phyloP scores from a whole-genome alignment of 108 stramenopile genomes.

The Cyclotella choctawhatcheeana region DNA sequence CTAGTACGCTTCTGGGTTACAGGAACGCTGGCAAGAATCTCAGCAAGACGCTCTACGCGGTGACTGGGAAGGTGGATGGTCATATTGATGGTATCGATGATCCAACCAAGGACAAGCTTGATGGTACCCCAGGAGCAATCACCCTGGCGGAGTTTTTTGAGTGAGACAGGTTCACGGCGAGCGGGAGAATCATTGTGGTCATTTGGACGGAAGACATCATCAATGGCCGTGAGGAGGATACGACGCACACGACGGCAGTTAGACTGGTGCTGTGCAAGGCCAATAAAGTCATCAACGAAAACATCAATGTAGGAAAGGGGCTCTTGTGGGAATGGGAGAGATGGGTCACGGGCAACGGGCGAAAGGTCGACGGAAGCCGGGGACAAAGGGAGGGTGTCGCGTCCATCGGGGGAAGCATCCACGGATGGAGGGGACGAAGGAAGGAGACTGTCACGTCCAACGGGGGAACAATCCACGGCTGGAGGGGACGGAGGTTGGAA shows the following conservation, averaged over 20 bases:
- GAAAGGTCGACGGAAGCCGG: neutral
- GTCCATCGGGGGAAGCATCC: too few relatives aligned
- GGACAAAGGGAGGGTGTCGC: too few relatives aligned
- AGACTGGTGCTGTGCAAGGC: neutral
- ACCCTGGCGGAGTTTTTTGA: conserved; percentile 26
- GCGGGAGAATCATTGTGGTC: neutral
- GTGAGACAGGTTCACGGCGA: conserved; percentile 11
- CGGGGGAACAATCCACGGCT: neutral
- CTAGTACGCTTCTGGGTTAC: neutral
- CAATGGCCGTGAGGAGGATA: conserved; percentile 14
- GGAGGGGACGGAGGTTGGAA: neutral
- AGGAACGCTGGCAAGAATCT: conserved; percentile 6
- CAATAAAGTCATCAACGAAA: conserved; percentile 8
- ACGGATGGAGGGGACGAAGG: too few relatives aligned
- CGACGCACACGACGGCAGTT: neutral
- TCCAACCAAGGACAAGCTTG: conserved; percentile 24
- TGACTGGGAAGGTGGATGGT: conserved; percentile 11
- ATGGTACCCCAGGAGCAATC: conserved; percentile 10
- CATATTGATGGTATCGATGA: conserved; percentile 14
- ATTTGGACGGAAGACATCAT: conserved; percentile 18
- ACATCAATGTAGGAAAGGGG: neutral
- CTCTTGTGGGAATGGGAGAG: neutral
- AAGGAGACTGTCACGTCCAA: neutral
- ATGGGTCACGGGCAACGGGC: neutral
- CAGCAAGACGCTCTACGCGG: neutral